Conservation (phyloP, 2,329 filamentous ascomycete genomes). For the Epichloe scottii region DNA sequence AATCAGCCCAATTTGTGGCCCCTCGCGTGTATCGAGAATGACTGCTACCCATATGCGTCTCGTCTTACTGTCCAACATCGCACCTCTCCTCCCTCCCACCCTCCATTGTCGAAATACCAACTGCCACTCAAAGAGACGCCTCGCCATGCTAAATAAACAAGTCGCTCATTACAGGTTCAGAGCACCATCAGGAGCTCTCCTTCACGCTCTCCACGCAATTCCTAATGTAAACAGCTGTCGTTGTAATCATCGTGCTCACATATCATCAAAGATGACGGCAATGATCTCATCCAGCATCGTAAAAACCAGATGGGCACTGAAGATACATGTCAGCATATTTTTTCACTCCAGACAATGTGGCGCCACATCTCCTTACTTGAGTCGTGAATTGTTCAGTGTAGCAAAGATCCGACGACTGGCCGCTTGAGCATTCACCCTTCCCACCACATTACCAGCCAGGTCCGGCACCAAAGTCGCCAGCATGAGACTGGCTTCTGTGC, state of each 20-base stretch:
- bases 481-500: constrained; percentile 79
- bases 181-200: not conserved
- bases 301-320: constrained; percentile 54
- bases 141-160: constrained; percentile 2
- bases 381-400: constrained; percentile 75
- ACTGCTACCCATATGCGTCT: not conserved
- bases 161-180: not conserved
- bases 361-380: constrained; percentile 53
- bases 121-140: not conserved
- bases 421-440: constrained; percentile 78
- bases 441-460: constrained; percentile 84
- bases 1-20: no score
- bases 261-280: constrained; percentile 46
- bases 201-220: not conserved
- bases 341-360: not conserved
- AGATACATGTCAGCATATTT: not conserved
- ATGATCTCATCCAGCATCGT: constrained; percentile 61
- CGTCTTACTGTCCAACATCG: not conserved
- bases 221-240: not conserved
- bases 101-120: not conserved
- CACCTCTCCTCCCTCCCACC: not conserved
- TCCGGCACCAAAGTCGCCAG: constrained; percentile 84
- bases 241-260: not conserved
- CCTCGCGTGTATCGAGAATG: no score
- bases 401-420: constrained; percentile 83